Base-by-base conservation (phyloP, 1,139 yeast genomes). In the Pichia sp. region DNA sequence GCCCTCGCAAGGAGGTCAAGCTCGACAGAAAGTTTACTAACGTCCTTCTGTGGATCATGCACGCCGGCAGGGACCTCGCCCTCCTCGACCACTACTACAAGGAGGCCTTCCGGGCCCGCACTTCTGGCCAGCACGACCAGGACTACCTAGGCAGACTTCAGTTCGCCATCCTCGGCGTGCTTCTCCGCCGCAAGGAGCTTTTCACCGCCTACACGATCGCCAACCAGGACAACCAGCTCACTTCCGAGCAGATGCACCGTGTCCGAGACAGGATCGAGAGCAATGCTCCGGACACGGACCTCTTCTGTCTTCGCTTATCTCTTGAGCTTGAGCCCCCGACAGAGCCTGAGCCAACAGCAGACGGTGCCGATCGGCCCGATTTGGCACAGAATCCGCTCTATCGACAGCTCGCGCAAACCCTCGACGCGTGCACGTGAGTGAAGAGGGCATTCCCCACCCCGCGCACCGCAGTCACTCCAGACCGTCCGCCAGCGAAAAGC, bases 31-130 rank as follows among this genome's bases (percentile, higher is more conserved):
- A 46, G 36, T 46, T 46, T 16, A n/a, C 24, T 12, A 46, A 31
- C 29, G 14, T 46, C 14, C 41, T 67, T 14, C 56, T 60, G 45
- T 58, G 67, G 54, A 59, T 72, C 16, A 63, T 67, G 42, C 63
- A 61, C 24, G 46, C 34, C 46, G 73, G 74, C 0, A 66, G 72
- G 2, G 67, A 67, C 36, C 52, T 63, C 2, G 53, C 60, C 7
- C 49, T 67, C 2, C 57, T 68, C 6, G 67, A 63, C 44, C 70
- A 66, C 42, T 62, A 63, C 29, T 71, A 67, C 53, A 55, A 58
- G 10, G 60, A 69, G 9, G 50, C 71, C 10, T 65, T 71, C 60
- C 60, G 61, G 16, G 45, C 51, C 6, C 40, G 54, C 14, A 33
- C 9, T 8, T 20, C 16, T 3, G 44, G n/a, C 14, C 17, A n/a